Conservation (phyloP, 768 basidiomycete species). For the Suillus subluteus region DNA sequence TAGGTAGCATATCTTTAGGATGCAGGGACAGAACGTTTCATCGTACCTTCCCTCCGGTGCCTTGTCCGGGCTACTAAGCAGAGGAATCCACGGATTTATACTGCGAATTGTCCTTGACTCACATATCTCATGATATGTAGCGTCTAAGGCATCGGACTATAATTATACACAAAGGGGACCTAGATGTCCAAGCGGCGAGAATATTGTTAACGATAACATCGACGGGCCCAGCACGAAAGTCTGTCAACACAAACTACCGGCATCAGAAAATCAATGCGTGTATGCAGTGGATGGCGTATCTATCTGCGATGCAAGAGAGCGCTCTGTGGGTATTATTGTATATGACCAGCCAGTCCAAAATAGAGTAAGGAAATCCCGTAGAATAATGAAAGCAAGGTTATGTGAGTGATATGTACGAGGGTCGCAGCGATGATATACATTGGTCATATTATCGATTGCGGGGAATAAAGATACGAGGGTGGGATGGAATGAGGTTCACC, state of each 20-base stretch:
- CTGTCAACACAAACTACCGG: background rate
- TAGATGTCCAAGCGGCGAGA: background rate
- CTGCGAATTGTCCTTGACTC: background rate
- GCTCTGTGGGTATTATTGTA: background rate
- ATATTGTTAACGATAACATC: background rate
- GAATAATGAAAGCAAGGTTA: background rate
- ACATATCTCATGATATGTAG: background rate
- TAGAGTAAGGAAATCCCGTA: background rate
- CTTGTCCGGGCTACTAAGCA: constrained; percentile 11
- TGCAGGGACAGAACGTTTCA: constrained; percentile 11
- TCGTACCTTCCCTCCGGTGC: constrained; percentile 8
- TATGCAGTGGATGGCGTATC: background rate
- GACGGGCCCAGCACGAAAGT: background rate
- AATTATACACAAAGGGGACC: background rate
- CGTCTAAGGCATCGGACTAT: background rate
- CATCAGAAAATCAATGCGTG: background rate
- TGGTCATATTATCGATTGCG: background rate
- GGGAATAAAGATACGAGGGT: background rate
- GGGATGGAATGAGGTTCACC: background rate
- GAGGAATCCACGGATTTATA: background rate
- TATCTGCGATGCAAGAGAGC: background rate
- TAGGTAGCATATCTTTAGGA: constrained; percentile 13
- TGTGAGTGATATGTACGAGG: background rate
- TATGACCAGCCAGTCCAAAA: background rate
- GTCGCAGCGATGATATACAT: background rate